phyloP scores from a whole-genome alignment of 805 yeast species.

The Tetrapisispora nanseiensis region DNA sequence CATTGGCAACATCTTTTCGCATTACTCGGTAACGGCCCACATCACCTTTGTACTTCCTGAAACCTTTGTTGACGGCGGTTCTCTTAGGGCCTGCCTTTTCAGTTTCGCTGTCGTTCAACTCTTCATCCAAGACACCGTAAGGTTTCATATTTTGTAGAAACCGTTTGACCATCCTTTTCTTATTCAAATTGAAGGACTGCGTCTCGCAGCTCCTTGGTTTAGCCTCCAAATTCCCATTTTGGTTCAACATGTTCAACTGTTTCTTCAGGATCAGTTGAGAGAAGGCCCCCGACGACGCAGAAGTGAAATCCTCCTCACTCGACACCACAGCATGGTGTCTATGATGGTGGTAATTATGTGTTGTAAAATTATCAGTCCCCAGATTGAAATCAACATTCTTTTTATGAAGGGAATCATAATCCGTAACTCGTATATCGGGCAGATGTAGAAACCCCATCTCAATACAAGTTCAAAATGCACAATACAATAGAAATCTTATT shows the following conservation, averaged over 20 bases:
- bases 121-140: constrained; percentile 4
- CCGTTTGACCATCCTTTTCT: constrained; percentile 20
- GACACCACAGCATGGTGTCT: background rate
- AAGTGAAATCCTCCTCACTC: constrained; percentile 7
- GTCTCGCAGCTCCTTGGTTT: background rate
- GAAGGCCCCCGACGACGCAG: constrained; percentile 24
- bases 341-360: constrained; percentile 4
- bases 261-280: constrained; percentile 19
- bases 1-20: background rate
- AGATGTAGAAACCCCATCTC: background rate
- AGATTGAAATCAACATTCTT: background rate
- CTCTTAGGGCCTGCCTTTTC: background rate
- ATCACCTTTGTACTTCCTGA: background rate
- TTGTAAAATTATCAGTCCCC: background rate
- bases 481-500: no score
- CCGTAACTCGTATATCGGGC: background rate
- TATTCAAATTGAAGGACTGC: constrained; percentile 1
- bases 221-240: background rate
- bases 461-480: no score
- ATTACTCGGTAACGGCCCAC: background rate
- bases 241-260: background rate
- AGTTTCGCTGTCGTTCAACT: background rate
- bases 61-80: background rate
- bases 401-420: background rate
- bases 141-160: constrained; percentile 21